A percentile compares a stretch with the other conserved stretches of the same genome.
Evolutionary conservation across 2,329 filamentous ascomycete species (phyloP).

Genomic region (Tolypocladium album): DNA sequence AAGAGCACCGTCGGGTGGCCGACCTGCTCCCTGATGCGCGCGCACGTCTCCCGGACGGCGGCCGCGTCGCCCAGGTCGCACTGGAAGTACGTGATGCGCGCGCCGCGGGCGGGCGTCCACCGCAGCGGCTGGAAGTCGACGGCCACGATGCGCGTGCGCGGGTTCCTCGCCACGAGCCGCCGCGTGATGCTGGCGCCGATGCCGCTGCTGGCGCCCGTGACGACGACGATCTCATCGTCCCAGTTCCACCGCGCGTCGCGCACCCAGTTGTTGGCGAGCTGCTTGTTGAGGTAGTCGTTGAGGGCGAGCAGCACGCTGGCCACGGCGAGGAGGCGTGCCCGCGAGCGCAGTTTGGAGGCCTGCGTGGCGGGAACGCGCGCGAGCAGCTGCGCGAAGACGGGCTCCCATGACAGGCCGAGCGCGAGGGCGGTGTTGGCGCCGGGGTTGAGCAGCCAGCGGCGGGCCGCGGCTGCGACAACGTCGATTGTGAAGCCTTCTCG

Average conservation of each 20-base stretch:
- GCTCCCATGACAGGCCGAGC: constrained; percentile 3
- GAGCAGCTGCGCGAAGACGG: constrained; percentile 3
- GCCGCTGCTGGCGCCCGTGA: background rate
- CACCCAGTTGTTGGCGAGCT: background rate
- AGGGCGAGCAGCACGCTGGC: background rate
- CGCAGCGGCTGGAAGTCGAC: background rate
- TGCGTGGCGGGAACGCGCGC: background rate
- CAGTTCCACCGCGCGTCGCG: background rate
- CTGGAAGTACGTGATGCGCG: background rate
- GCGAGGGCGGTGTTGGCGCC: constrained; percentile 8
- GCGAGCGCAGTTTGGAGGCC: background rate
- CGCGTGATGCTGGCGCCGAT: background rate
- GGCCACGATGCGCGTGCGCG: background rate
- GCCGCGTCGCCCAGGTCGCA: background rate
- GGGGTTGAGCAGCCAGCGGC: constrained; percentile 11
- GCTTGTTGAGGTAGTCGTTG: background rate
- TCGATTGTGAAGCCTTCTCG: constrained; percentile 16
- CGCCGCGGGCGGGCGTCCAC: background rate
- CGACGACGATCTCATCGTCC: background rate
- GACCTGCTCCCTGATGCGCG: background rate
- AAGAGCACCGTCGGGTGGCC: background rate
- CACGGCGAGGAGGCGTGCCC: constrained; percentile 3
- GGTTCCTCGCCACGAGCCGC: background rate
- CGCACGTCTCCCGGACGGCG: background rate
- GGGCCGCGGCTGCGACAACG: constrained; percentile 6